Percentiles rank a stretch among this genome's conserved stretches.
Evolutionary conservation across 192 early-diverging fungal species (phyloP).

Genomic region (Umbelopsis isabellina): DNA sequence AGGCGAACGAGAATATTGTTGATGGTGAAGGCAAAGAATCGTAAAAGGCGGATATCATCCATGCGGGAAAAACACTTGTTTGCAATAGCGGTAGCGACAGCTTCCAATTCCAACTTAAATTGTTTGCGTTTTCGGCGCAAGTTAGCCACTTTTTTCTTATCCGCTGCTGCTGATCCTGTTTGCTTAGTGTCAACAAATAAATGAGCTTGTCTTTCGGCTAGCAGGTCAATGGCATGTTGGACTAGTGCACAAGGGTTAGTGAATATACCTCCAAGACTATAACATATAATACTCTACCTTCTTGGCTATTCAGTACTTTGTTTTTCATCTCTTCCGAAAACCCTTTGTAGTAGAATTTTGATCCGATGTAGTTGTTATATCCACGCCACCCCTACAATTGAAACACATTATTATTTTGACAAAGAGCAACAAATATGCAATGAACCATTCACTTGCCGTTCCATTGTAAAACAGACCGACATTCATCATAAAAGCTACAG

Average conservation of each 20-base stretch:
- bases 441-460: constrained; percentile 44
- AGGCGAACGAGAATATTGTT: constrained; percentile 77
- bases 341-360: constrained; percentile 67
- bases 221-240: constrained; percentile 31
- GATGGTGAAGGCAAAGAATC: constrained; percentile 71
- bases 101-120: constrained; percentile 45
- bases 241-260: constrained; percentile 27
- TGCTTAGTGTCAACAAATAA: constrained; percentile 30
- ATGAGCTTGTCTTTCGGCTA: constrained; percentile 37
- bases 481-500: constrained; percentile 70
- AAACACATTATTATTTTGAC: neutral
- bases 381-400: constrained; percentile 74
- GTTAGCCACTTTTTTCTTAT: constrained; percentile 32
- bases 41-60: constrained; percentile 62
- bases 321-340: constrained; percentile 68
- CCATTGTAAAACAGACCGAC: constrained; percentile 59
- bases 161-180: constrained; percentile 29
- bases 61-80: constrained; percentile 66
- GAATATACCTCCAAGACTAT: neutral
- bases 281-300: constrained; percentile 45
- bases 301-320: constrained; percentile 54
- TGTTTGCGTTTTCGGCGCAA: constrained; percentile 22
- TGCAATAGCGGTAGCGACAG: constrained; percentile 57
- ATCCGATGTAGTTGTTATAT: constrained; percentile 76
- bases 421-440: neutral